A percentile compares a stretch with the other conserved stretches of the same genome.
These are phyloP conservation scores for Kockovaella imperatae DNA, from an alignment of 768 basidiomycete species.

Conservation along the genomic window DNA sequence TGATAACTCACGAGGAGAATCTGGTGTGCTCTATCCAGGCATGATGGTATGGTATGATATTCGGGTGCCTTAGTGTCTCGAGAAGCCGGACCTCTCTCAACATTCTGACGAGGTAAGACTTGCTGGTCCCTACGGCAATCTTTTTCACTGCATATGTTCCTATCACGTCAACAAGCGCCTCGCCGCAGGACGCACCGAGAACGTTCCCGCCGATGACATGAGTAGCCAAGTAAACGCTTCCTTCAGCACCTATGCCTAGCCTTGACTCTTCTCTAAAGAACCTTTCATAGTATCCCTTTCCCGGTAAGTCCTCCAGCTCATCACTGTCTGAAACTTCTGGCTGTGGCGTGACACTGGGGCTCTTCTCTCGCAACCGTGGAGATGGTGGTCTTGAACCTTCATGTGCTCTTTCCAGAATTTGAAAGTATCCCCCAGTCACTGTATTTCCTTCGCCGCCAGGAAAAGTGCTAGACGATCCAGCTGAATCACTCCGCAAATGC, in stretches of 20 bases:
- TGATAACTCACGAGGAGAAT: conserved; percentile 55
- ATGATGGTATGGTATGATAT: conserved; percentile 92
- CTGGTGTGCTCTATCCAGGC: conserved; percentile 81
- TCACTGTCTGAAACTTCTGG: conserved; percentile 3
- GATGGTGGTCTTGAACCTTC: conserved; percentile 34
- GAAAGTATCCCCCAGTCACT: conserved; percentile 20
- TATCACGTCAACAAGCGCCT: neutral
- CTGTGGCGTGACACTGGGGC: neutral
- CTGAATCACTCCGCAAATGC: too few relatives aligned
- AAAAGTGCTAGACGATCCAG: neutral
- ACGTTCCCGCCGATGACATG: conserved; percentile 81
- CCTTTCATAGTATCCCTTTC: conserved; percentile 82
- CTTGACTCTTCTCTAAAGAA: conserved; percentile 86
- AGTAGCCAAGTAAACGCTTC: conserved; percentile 64
- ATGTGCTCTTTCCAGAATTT: conserved; percentile 35
- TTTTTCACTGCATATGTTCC: conserved; percentile 81
- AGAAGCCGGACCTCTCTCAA: conserved; percentile 78
- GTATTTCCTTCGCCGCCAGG: neutral
- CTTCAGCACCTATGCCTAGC: conserved; percentile 92
- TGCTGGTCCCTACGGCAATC: conserved; percentile 86
- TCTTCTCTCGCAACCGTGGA: conserved; percentile 11
- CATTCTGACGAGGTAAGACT: conserved; percentile 72
- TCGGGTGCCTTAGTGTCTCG: conserved; percentile 78
- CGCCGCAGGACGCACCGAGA: conserved; percentile 56
- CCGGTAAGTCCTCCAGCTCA: conserved; percentile 41